A percentile compares a stretch with the other conserved stretches of the same genome.
phyloP scores from a whole-genome alignment of 768 basidiomycete genomes.

The Amanita pallidorosea region DNA sequence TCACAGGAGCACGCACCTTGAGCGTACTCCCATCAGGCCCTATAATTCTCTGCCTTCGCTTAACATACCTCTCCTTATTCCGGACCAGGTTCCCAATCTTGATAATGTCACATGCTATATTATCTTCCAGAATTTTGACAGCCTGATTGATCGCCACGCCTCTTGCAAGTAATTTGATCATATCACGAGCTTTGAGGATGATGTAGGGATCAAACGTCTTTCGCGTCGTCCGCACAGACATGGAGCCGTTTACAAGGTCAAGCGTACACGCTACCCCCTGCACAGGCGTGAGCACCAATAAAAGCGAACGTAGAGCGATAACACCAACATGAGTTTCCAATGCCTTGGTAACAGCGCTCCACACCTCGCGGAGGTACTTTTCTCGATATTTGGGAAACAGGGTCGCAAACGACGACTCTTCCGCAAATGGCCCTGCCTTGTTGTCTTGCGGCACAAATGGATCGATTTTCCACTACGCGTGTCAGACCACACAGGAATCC shows the following conservation, averaged over 20 bases:
- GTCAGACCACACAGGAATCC: background rate
- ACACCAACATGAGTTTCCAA: slow-evolving; percentile 65
- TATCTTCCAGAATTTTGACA: slow-evolving; percentile 83
- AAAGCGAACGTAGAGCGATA: no score
- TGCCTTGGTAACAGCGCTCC: slow-evolving; percentile 82
- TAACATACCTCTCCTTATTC: slow-evolving; percentile 96
- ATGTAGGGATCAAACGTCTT: slow-evolving; percentile 97
- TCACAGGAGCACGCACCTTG: slow-evolving; percentile 50
- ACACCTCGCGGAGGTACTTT: slow-evolving; percentile 90
- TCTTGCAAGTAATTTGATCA: slow-evolving; percentile 91
- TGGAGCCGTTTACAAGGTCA: slow-evolving; percentile 92
- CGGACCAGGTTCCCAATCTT: slow-evolving; percentile 92
- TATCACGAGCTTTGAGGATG: slow-evolving; percentile 89
- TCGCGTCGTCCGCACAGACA: slow-evolving; percentile 94
- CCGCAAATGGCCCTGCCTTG: slow-evolving; percentile 74
- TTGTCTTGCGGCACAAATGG: slow-evolving; percentile 67
- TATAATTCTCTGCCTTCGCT: slow-evolving; percentile 90
- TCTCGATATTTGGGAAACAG: slow-evolving; percentile 98
- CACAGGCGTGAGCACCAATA: background rate
- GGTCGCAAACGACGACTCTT: slow-evolving; percentile 97
- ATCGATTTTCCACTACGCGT: slow-evolving; percentile 76
- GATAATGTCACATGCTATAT: slow-evolving; percentile 90
- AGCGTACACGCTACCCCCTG: slow-evolving; percentile 87
- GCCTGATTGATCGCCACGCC: slow-evolving; percentile 83
- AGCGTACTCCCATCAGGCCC: slow-evolving; percentile 96